Conservation (phyloP, 2,329 filamentous ascomycete genomes). For the Keithomyces neogunnii region DNA sequence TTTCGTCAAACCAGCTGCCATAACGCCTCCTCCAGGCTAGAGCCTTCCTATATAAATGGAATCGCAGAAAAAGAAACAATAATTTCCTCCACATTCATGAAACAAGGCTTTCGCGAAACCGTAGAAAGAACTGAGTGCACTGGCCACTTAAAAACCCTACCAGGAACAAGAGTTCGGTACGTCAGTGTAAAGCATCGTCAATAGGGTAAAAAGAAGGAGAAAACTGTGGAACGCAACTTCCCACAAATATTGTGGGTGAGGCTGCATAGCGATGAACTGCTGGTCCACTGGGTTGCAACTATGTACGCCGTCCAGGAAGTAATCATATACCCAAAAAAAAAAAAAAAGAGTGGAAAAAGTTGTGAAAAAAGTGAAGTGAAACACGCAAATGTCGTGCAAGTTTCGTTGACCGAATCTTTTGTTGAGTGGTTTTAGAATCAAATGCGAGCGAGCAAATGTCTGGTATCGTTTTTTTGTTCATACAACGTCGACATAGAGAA, state of each 20-base stretch:
- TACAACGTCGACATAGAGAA: constrained; percentile 58
- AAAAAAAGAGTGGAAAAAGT: neutral
- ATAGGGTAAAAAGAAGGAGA: constrained; percentile 2
- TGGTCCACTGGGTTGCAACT: constrained; percentile 14
- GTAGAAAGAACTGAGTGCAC: neutral
- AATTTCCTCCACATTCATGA: neutral
- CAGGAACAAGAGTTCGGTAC: too few species aligned
- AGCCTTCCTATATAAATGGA: constrained; percentile 10
- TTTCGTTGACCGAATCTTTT: neutral
- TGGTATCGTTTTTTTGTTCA: constrained; percentile 17
- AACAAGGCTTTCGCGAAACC: neutral
- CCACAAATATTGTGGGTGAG: neutral
- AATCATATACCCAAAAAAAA: constrained; percentile 16
- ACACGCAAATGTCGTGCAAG: neutral
- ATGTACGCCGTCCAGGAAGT: constrained; percentile 18
- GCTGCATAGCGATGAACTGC: constrained; percentile 10
- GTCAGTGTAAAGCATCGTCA: neutral
- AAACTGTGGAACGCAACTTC: constrained; percentile 3
- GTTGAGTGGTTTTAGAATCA: neutral
- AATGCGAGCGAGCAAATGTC: neutral
- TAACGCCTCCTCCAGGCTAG: constrained; percentile 13
- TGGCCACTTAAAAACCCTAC: too few species aligned
- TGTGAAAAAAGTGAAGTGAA: constrained; percentile 1
- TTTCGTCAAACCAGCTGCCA: constrained; percentile 4
- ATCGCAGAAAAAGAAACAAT: constrained; percentile 1